phyloP scores from a whole-genome alignment of 805 yeast genomes.

The Yarrowia yakushimensis region DNA sequence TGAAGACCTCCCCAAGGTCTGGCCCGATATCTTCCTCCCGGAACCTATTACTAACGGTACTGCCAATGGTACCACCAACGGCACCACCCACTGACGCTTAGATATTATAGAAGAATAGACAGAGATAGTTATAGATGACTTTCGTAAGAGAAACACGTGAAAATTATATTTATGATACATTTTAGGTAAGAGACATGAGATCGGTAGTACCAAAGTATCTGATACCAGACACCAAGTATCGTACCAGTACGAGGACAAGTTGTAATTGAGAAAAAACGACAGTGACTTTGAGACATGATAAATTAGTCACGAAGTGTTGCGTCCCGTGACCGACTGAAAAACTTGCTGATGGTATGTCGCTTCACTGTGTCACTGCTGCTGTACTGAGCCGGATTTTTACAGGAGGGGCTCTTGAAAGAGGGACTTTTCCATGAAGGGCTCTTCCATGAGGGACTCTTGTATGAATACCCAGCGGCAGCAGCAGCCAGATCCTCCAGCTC shows the following conservation, averaged over 20 bases:
- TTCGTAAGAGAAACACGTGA: not conserved
- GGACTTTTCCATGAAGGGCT: slow-evolving; percentile 6
- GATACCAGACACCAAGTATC: too few species aligned
- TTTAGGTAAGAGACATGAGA: not conserved
- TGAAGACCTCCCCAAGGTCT: slow-evolving; percentile 9
- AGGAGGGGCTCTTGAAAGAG: slow-evolving; percentile 6
- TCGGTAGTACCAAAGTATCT: too few species aligned
- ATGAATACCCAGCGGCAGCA: not conserved
- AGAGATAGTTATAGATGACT: not conserved
- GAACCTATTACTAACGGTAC: not conserved
- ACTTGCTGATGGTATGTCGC: slow-evolving; percentile 15
- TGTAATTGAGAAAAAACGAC: not conserved
- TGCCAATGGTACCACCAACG: too few species aligned
- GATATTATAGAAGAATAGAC: slow-evolving; percentile 5
- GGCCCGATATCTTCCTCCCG: slow-evolving; percentile 9
- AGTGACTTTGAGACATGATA: not conserved
- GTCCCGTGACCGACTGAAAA: slow-evolving; percentile 11
- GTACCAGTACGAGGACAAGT: too few species aligned
- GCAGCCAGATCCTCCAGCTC: not conserved
- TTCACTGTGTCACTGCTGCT: not conserved
- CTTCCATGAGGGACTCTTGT: slow-evolving; percentile 4
- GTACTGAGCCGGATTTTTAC: slow-evolving; percentile 5
- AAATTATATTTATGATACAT: not conserved
- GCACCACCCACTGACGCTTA: not conserved
- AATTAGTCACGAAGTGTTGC: slow-evolving; percentile 4